Evolutionary conservation across 305 asterid genomes (phyloP).

Genomic region (Solanum hybrid): DNA sequence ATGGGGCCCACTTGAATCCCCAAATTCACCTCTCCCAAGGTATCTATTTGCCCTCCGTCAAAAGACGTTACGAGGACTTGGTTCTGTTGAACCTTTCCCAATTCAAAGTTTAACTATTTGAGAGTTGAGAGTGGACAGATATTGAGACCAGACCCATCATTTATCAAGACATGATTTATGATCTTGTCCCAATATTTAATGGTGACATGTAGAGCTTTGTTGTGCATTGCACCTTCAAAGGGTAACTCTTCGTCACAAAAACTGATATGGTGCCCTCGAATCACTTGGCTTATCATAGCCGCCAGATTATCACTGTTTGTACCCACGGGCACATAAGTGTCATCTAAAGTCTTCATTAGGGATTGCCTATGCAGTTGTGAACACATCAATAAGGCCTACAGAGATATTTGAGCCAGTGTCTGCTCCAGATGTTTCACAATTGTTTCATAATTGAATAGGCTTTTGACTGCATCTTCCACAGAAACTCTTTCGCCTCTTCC

Average conservation of each 20-base stretch:
- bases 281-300: neutral
- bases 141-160: neutral
- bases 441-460: neutral
- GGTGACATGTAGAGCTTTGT: neutral
- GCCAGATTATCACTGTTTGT: neutral
- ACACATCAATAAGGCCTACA: neutral
- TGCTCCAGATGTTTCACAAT: neutral
- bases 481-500: neutral
- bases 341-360: neutral
- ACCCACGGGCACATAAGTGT: neutral
- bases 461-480: neutral
- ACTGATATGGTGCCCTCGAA: neutral
- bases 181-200: neutral
- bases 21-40: neutral
- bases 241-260: neutral
- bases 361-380: neutral
- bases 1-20: neutral
- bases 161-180: neutral
- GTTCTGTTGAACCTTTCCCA: neutral
- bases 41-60: neutral
- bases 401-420: neutral
- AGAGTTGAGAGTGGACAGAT: neutral
- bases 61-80: neutral
- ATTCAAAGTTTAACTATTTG: neutral
- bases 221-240: neutral